Base-by-base conservation (phyloP, 1,284 basidiomycete genomes). In the Sanghuangporus baumii region DNA sequence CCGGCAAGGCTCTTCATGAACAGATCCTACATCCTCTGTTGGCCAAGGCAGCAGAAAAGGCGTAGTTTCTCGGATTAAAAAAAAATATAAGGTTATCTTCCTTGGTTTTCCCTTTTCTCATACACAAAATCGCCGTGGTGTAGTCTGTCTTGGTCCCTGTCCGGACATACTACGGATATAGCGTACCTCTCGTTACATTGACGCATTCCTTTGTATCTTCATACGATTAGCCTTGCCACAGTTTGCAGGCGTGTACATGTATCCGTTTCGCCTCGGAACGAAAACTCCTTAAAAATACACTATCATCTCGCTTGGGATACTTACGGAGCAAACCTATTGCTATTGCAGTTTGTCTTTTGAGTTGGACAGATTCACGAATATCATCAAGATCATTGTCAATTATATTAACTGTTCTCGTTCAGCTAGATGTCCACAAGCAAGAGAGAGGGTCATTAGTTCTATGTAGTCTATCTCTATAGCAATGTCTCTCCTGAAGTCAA, bases 1-100 rank as follows among this genome's bases (percentile, higher is more conserved):
- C 94, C 41, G 94, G 93, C 56, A 95, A 94, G 75, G 93, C 94
- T 57, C 80, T 97, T 57, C 91, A 97, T 72, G 93, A 98, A 77
- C 91, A 91, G 74, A 76, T 93, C 69, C 71, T 91, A 60, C 88
- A 91, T 70, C 85, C 86, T 9, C 70, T 69, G 11, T 65, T 84
- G 69, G 71, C 20, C 3, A 36, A 41, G 26, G 54, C 55, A 14
- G 37, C 64, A 11, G 46, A 65, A 59, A 63, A 63, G 62, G 51
- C 57, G 57, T 55, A 38, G 51, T 60, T 31, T 55, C 23, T 41
- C 23, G 11, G 40, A 41, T 12, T 23, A 23, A n/a, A 41, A 46
- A 46, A 46, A 46, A 46, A 46, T 46, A n/a, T 2, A 18, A 20
- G n/a, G 43, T 4, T 46, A 11, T 20, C 26, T 31, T 31, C 3